Conservation (phyloP, 208 protist genomes). For the Leishmania arabica region DNA sequence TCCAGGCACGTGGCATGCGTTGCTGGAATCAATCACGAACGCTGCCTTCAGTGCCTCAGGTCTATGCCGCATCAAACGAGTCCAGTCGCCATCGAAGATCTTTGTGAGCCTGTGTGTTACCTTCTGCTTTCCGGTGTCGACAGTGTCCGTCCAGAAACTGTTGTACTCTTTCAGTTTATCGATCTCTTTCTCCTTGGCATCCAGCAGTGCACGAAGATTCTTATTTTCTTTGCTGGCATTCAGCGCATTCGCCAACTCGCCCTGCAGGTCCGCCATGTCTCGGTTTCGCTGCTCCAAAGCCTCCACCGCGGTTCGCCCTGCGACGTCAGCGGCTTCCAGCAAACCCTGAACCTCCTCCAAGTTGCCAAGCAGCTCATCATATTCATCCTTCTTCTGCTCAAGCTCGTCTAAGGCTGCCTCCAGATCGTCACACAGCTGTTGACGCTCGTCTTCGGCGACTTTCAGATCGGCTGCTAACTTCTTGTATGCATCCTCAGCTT, state of each 20-base stretch:
- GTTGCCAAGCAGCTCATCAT: constrained; percentile 29
- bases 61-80: constrained; percentile 41
- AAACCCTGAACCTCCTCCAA: constrained; percentile 30
- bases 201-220: constrained; percentile 14
- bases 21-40: constrained; percentile 68
- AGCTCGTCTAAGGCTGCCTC: constrained; percentile 43
- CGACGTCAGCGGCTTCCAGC: constrained; percentile 25
- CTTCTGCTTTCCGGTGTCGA: constrained; percentile 38
- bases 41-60: constrained; percentile 58
- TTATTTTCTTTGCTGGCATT: constrained; percentile 33
- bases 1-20: constrained; percentile 66
- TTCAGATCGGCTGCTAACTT: background rate
- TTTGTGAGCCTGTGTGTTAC: constrained; percentile 55
- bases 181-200: constrained; percentile 45
- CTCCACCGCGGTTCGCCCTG: constrained; percentile 20
- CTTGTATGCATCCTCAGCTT: background rate
- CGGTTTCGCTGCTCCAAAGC: constrained; percentile 26
- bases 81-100: constrained; percentile 70
- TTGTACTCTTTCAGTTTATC: constrained; percentile 33
- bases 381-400: constrained; percentile 40
- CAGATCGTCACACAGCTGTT: constrained; percentile 39
- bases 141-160: constrained; percentile 26
- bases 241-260: constrained; percentile 26
- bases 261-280: constrained; percentile 32
- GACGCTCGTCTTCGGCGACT: constrained; percentile 26